Evolutionary conservation across 2,329 filamentous ascomycete species (phyloP).

Genomic region (Xylariales sp.): DNA sequence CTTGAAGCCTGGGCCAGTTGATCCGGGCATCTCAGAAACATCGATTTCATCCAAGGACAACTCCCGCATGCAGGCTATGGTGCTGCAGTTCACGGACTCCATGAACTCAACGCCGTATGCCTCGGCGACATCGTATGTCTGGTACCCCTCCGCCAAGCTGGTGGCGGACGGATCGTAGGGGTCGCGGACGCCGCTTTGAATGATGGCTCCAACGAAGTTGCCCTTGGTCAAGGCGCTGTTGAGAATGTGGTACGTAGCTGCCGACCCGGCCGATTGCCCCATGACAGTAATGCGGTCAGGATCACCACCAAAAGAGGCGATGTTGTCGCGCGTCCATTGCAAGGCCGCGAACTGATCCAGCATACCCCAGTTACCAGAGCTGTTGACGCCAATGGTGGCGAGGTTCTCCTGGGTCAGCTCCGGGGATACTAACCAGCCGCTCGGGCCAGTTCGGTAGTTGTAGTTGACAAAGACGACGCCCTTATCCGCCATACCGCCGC

Average conservation of each 20-base stretch:
- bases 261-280: constrained; percentile 12
- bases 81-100: constrained; percentile 13
- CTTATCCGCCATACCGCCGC: constrained; percentile 14
- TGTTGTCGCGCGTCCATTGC: constrained; percentile 15
- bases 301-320: constrained; percentile 15
- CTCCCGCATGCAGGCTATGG: constrained; percentile 14
- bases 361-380: constrained; percentile 14
- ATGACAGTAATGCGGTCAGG: constrained; percentile 10
- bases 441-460: constrained; percentile 17
- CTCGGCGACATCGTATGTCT: constrained; percentile 15
- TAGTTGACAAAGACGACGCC: constrained; percentile 17
- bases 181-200: constrained; percentile 26
- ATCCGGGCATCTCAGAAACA: constrained; percentile 10
- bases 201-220: constrained; percentile 22
- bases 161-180: constrained; percentile 22
- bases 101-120: constrained; percentile 12
- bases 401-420: constrained; percentile 16
- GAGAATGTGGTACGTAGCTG: constrained; percentile 17
- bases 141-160: constrained; percentile 20
- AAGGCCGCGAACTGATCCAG: constrained; percentile 14
- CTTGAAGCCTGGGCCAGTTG: constrained; percentile 19
- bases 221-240: constrained; percentile 17
- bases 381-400: constrained; percentile 11
- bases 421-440: constrained; percentile 20
- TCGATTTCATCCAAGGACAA: constrained; percentile 13